phyloP scores from a whole-genome alignment of 352 stramenopile species.

The Phytophthora pini region DNA sequence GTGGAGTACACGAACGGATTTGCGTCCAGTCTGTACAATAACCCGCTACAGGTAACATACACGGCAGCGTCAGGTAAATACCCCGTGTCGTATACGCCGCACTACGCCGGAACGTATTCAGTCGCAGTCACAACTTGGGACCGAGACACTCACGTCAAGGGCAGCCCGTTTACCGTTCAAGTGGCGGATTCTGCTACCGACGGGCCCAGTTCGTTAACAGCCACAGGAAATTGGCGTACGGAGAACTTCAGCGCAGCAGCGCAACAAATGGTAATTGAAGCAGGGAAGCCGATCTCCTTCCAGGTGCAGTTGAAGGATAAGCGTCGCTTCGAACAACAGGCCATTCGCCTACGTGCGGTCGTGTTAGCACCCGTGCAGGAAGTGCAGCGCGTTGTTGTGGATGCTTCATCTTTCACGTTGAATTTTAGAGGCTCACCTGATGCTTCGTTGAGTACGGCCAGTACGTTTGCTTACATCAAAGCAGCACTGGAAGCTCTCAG shows the following conservation, averaged over 20 bases:
- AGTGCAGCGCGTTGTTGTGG: constrained; percentile 67
- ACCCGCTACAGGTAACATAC: constrained; percentile 57
- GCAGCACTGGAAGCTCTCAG: constrained; percentile 77
- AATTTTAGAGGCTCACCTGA: constrained; percentile 65
- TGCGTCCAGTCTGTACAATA: constrained; percentile 49
- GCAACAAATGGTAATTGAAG: constrained; percentile 59
- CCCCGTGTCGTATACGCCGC: constrained; percentile 92
- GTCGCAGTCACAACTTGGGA: constrained; percentile 87
- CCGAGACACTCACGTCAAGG: constrained; percentile 76
- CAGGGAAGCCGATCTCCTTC: constrained; percentile 69
- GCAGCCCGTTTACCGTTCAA: constrained; percentile 88
- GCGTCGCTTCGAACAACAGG: constrained; percentile 72
- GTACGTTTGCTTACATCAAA: constrained; percentile 53
- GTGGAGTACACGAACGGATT: constrained; percentile 69
- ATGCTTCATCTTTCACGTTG: constrained; percentile 46
- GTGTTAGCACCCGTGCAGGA: constrained; percentile 50
- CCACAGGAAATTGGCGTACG: constrained; percentile 74
- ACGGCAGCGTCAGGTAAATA: constrained; percentile 82
- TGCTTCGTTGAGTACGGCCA: constrained; percentile 40
- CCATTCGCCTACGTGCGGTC: constrained; percentile 63
- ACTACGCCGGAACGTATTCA: constrained; percentile 90
- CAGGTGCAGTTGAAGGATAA: constrained; percentile 93
- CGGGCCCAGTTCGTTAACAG: constrained; percentile 75
- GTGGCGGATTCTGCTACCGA: constrained; percentile 79
- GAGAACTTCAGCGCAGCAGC: constrained; percentile 58